These are phyloP conservation scores for Solanum phureja DNA, from an alignment of 257 asterid species.

Conservation along the genomic window DNA sequence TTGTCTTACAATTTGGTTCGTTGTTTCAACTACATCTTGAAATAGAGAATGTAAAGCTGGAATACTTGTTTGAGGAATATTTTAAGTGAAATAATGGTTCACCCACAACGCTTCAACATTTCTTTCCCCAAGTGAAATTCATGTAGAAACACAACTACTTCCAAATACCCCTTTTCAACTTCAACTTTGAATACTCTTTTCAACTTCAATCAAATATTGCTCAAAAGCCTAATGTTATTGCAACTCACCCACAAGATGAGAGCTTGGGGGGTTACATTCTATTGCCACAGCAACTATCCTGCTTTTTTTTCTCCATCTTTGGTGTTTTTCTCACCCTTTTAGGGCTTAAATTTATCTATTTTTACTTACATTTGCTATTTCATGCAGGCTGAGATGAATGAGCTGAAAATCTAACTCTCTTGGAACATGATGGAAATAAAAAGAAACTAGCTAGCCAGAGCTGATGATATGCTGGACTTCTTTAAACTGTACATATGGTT, in stretches of 20 bases:
- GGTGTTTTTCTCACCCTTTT: background rate
- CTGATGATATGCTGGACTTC: background rate
- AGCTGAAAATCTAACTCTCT: constrained; percentile 19
- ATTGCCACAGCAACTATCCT: background rate
- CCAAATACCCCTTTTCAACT: background rate
- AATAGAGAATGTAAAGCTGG: background rate
- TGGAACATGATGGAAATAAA: background rate
- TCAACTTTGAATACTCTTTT: background rate
- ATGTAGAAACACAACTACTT: background rate
- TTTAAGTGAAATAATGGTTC: background rate
- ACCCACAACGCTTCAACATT: background rate
- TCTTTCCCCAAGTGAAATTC: background rate
- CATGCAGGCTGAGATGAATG: constrained; percentile 36
- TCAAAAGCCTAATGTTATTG: background rate
- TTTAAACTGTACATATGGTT: background rate
- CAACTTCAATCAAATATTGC: background rate
- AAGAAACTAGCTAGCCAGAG: background rate
- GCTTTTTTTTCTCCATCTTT: background rate
- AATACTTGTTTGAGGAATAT: background rate
- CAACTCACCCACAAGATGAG: background rate
- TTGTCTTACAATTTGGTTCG: background rate
- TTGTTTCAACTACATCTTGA: background rate
- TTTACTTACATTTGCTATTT: background rate
- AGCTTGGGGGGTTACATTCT: background rate
- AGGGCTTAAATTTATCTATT: background rate